Evolutionary conservation across 805 yeast species (phyloP).

Genomic region (Vanderwaltozyma tropicalis): DNA sequence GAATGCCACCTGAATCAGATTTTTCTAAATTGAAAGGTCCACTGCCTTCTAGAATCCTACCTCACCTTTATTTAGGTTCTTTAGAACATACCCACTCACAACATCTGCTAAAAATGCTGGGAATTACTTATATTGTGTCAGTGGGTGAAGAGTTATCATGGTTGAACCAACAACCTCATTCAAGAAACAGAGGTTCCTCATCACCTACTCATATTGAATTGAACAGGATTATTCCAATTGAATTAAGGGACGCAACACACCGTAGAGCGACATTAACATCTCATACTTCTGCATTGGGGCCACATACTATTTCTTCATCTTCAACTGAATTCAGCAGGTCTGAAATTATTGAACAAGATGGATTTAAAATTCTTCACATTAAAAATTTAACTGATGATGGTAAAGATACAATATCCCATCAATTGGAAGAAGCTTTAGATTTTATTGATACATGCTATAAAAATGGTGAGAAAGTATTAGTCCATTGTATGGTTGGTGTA

Average conservation of each 20-base stretch:
- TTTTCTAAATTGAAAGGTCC: constrained; percentile 43
- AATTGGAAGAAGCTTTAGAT: constrained; percentile 52
- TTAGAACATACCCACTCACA: constrained; percentile 70
- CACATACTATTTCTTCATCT: not conserved
- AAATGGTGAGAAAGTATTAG: constrained; percentile 45
- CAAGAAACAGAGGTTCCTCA: constrained; percentile 12
- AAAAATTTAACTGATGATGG: constrained; percentile 85
- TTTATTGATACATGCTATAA: constrained; percentile 50
- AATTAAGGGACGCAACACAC: not conserved
- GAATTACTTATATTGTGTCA: constrained; percentile 65
- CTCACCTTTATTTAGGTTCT: constrained; percentile 79
- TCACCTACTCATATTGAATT: constrained; percentile 6
- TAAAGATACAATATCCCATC: constrained; percentile 57
- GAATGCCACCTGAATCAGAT: constrained; percentile 19
- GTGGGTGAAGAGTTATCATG: constrained; percentile 77
- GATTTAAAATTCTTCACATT: constrained; percentile 38
- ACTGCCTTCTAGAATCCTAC: constrained; percentile 72
- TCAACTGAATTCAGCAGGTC: constrained; percentile 1
- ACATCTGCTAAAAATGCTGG: constrained; percentile 49
- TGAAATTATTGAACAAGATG: constrained; percentile 18
- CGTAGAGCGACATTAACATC: constrained; percentile 5
- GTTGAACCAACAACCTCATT: constrained; percentile 23
- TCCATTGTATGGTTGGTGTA: constrained; percentile 94
- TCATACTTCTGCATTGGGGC: not conserved
- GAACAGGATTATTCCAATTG: no score